Base-by-base conservation (phyloP, 2,329 filamentous ascomycete genomes). In the Endothia cerciana region DNA sequence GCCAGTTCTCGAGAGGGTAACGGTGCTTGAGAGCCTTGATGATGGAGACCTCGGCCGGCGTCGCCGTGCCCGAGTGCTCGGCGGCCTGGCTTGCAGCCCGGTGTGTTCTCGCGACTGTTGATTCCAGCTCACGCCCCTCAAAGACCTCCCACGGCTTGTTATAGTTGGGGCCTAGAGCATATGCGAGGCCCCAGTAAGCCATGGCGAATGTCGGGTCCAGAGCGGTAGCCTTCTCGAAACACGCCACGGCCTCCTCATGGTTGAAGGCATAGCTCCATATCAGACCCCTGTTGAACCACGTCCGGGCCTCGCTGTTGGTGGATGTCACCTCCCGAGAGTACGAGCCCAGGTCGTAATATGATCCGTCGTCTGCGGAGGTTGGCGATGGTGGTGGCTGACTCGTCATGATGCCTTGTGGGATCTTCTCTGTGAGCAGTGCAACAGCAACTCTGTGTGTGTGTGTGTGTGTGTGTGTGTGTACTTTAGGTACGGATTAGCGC, bases 71-170 rank as follows among this genome's bases (percentile, higher is more conserved):
- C 2, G 72, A 64, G 22, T 68, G 66, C 1, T 70, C 64, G 4
- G 66, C 68, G 2, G 78, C 78, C 55, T 71, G 65, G 25, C 70
- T 68, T 2, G 77, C 68, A 28, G 77, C 76, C 2, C 65, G 60
- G 51, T 78, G 74, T 0, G 77, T 76, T 43, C 73, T 69, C 25
- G 72, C 70, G 4, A 90, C 78, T 0, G 82, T 84, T 0, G 72
- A 75, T 13, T 80, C 75, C 4, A 89, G 78, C 69, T 93, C 91
- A 0, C 80, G 76, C 0, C 82, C 76, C 63, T 90, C 89, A 69
- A 93, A 92, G 30, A 87, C 82, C 36, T 87, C 84, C 91, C 91
- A 93, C 0, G 91, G 88, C 72, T 93, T 92, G 78, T 94, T 86
- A 75, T 88, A 89, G 72, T 94, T 93, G 3, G 91, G 91, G 0